Evolutionary conservation across 345 rosid species (phyloP).

Genomic region (Corymbia maculata): DNA sequence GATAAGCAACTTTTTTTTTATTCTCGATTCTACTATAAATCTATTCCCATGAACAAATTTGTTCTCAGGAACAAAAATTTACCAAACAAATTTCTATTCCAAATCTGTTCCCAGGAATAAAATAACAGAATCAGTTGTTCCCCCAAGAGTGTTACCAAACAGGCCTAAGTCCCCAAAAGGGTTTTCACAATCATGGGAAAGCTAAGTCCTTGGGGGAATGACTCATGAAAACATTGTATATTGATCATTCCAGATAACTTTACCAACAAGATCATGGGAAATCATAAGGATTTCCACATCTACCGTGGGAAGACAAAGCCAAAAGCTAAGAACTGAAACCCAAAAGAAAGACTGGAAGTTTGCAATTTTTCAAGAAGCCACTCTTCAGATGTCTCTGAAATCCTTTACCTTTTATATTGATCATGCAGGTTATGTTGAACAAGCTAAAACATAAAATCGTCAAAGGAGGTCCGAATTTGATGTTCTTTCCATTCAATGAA

Average conservation of each 20-base stretch:
- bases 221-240: background rate
- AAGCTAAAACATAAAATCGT: background rate
- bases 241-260: background rate
- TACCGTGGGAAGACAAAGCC: background rate
- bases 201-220: background rate
- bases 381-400: background rate
- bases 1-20: no score
- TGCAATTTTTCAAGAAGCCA: background rate
- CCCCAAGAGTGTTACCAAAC: no score
- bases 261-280: background rate
- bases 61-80: no score
- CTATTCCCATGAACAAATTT: no score
- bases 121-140: no score
- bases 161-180: no score
- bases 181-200: background rate
- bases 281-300: background rate
- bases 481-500: background rate
- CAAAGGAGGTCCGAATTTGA: background rate
- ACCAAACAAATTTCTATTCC: no score
- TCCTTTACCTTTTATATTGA: background rate
- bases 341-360: background rate
- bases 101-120: no score
- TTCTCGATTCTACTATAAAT: no score
- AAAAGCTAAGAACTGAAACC: background rate
- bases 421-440: background rate